These are phyloP conservation scores for Albugo laibachii DNA, from an alignment of 352 stramenopile genomes.

Conservation along the genomic window DNA sequence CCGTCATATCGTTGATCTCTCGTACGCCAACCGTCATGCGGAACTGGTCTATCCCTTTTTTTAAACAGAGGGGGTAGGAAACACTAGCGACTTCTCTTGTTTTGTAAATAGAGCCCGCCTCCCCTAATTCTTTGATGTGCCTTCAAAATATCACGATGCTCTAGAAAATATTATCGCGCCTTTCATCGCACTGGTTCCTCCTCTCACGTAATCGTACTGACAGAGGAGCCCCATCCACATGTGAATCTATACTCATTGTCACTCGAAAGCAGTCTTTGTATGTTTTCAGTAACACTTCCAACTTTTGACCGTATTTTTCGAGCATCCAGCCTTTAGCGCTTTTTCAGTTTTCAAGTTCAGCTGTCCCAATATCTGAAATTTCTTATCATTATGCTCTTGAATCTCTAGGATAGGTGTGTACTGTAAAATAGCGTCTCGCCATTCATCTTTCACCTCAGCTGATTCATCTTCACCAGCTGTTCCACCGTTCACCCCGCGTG, in stretches of 20 bases:
- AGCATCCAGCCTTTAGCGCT: too few relatives aligned
- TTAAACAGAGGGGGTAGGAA: constrained; percentile 6
- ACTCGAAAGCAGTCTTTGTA: constrained; percentile 2
- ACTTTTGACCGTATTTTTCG: too few relatives aligned
- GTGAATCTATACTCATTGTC: constrained; percentile 6
- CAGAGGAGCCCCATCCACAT: constrained; percentile 4
- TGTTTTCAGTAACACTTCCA: not conserved
- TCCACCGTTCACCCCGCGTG: too few relatives aligned
- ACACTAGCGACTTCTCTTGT: constrained; percentile 4
- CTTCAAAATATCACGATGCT: constrained; percentile 5
- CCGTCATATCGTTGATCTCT: not conserved
- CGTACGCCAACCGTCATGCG: not conserved
- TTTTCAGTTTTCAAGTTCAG: too few relatives aligned
- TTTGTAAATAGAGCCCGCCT: constrained; percentile 1
- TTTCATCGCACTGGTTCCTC: not conserved
- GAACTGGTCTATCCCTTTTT: constrained; percentile 2
- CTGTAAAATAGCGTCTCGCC: too few relatives aligned
- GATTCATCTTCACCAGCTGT: too few relatives aligned
- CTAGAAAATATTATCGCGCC: constrained; percentile 1
- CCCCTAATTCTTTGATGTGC: constrained; percentile 3
- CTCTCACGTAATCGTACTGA: not conserved
- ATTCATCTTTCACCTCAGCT: too few relatives aligned
- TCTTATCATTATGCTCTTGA: too few relatives aligned
- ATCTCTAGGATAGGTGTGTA: too few relatives aligned
- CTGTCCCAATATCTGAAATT: too few relatives aligned